Conservation (phyloP, 108 stramenopile species). For the Discostella pseudostelligera region DNA sequence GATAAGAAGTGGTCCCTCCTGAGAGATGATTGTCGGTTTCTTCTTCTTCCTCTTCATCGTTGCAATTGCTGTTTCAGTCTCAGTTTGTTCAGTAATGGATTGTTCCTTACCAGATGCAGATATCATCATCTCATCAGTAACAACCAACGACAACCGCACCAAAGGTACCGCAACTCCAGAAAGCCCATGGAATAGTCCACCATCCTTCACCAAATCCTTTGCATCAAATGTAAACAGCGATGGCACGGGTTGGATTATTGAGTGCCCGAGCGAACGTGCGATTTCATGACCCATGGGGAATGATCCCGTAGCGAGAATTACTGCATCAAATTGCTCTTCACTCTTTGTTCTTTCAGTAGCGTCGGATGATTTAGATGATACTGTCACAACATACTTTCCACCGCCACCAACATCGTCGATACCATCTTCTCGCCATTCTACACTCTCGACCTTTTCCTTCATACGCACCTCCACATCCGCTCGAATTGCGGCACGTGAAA, state of each 20-base stretch:
- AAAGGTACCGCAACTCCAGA: conserved; percentile 72
- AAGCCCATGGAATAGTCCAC: conserved; percentile 68
- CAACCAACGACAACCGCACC: conserved; percentile 51
- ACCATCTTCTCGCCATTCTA: conserved; percentile 13
- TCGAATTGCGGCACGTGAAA: conserved; percentile 59
- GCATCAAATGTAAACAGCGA: conserved; percentile 91
- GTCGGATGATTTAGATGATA: conserved; percentile 25
- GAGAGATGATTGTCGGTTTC: conserved; percentile 33
- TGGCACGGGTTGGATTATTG: conserved; percentile 76
- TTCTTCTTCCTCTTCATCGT: conserved; percentile 43
- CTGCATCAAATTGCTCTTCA: conserved; percentile 58
- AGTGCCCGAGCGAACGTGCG: conserved; percentile 78
- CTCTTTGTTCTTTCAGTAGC: conserved; percentile 14
- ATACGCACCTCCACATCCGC: conserved; percentile 63
- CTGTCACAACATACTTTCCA: conserved; percentile 26
- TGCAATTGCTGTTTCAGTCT: neutral
- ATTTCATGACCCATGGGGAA: conserved; percentile 82
- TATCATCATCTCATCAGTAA: conserved; percentile 30
- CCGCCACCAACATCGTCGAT: conserved; percentile 2
- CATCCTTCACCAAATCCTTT: conserved; percentile 58
- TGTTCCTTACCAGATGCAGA: conserved; percentile 5
- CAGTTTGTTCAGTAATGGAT: neutral
- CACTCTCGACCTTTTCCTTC: conserved; percentile 47
- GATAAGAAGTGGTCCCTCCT: conserved; percentile 88
- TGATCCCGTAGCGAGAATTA: conserved; percentile 94